Evolutionary conservation across 1,284 basidiomycete genomes (phyloP).

Genomic region (Chondrostereum purpureum): DNA sequence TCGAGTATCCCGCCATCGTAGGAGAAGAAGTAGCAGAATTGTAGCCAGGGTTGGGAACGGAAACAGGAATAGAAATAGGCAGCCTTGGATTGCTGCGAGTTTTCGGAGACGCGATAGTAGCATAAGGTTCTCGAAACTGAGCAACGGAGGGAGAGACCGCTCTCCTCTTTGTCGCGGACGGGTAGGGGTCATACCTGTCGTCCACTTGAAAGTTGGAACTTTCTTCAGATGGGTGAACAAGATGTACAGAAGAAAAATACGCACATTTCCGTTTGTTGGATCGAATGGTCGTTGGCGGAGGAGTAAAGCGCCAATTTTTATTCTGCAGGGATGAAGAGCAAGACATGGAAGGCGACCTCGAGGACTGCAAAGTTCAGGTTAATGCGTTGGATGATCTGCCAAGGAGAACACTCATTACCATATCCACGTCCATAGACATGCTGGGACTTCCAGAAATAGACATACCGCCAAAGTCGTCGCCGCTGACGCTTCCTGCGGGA

Average conservation of each 20-base stretch:
- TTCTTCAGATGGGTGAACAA: slow-evolving; percentile 3
- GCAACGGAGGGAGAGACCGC: slow-evolving; percentile 73
- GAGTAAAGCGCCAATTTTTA: slow-evolving; percentile 68
- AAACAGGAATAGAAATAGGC: slow-evolving; percentile 59
- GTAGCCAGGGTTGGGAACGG: slow-evolving; percentile 37
- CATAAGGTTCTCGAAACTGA: slow-evolving; percentile 52
- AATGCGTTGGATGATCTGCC: slow-evolving; percentile 11
- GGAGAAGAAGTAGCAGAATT: slow-evolving; percentile 69
- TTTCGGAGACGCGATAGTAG: slow-evolving; percentile 34
- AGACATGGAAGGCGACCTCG: slow-evolving; percentile 47
- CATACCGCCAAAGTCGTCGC: slow-evolving; percentile 45
- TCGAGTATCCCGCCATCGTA: slow-evolving; percentile 44
- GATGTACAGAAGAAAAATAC: slow-evolving; percentile 19
- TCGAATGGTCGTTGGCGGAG: slow-evolving; percentile 62
- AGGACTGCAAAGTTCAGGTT: slow-evolving; percentile 27
- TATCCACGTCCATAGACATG: slow-evolving; percentile 67
- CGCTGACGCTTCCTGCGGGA: slow-evolving; percentile 50
- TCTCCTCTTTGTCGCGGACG: slow-evolving; percentile 64
- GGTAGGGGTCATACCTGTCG: slow-evolving; percentile 76
- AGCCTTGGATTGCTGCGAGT: slow-evolving; percentile 37
- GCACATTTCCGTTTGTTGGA: slow-evolving; percentile 74
- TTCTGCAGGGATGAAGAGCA: slow-evolving; percentile 32
- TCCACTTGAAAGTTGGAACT: slow-evolving; percentile 55
- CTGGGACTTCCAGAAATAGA: slow-evolving; percentile 58
- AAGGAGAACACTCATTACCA: slow-evolving; percentile 39